Evolutionary conservation across 495 filamentous ascomycete genomes (phyloP).

Genomic region (Trichoderma gamsii): DNA sequence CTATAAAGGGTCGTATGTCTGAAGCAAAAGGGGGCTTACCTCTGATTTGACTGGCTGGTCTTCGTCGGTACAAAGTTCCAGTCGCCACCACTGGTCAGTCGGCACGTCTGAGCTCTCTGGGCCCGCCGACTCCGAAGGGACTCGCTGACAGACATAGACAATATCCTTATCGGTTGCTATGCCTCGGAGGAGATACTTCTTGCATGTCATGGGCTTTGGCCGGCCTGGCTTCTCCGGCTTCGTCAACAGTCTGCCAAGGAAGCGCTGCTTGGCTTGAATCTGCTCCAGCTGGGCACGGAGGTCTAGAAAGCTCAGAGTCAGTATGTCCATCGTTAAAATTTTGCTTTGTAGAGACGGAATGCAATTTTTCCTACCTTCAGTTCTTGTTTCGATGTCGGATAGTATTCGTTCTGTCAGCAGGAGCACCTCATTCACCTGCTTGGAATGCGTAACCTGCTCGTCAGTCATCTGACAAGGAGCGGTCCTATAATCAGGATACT

Average conservation of each 20-base stretch:
- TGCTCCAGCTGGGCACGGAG: slow-evolving; percentile 18
- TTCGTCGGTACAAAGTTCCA: slow-evolving; percentile 27
- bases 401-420: slow-evolving; percentile 15
- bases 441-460: slow-evolving; percentile 21
- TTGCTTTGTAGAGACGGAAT: neutral
- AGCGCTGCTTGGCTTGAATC: slow-evolving; percentile 16
- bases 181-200: slow-evolving; percentile 37
- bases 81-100: slow-evolving; percentile 40
- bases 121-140: slow-evolving; percentile 22
- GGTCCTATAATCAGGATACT: slow-evolving; percentile 37
- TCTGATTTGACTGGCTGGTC: slow-evolving; percentile 28
- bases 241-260: slow-evolving; percentile 30
- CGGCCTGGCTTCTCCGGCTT: slow-evolving; percentile 24
- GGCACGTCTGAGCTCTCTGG: slow-evolving; percentile 15
- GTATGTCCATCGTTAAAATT: neutral
- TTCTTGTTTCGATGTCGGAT: slow-evolving; percentile 20
- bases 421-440: slow-evolving; percentile 6
- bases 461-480: slow-evolving; percentile 37
- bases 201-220: slow-evolving; percentile 15
- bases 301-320: slow-evolving; percentile 11
- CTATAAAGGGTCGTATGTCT: neutral
- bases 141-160: slow-evolving; percentile 34
- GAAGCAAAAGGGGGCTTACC: slow-evolving; percentile 21
- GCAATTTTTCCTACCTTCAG: slow-evolving; percentile 13
- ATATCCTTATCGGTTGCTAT: slow-evolving; percentile 31